phyloP scores from a whole-genome alignment of 73 alveolate species.

The Uronychia binucleata region DNA sequence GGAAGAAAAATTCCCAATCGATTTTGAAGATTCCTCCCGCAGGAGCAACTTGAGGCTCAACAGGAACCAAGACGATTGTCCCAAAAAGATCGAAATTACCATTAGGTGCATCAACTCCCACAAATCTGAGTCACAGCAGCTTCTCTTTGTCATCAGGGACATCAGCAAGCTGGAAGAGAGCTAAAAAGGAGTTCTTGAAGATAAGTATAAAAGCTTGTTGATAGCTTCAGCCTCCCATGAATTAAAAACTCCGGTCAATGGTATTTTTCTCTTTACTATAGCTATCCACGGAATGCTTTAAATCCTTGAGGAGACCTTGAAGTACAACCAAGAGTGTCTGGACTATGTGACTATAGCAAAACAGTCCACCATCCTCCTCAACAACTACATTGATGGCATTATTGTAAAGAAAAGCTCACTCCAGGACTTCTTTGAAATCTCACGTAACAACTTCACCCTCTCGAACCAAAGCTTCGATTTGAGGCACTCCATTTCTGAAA shows the following conservation, averaged over 20 bases:
- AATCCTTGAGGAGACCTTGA: neutral
- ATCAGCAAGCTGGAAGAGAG: neutral
- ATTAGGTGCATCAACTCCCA: neutral
- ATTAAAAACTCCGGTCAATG: neutral
- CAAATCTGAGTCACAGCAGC: neutral
- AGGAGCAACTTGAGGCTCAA: no score
- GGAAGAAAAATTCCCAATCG: no score
- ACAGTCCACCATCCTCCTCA: neutral
- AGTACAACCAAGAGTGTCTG: neutral
- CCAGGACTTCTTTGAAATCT: neutral
- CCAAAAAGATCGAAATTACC: no score
- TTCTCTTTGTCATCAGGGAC: neutral
- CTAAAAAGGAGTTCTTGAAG: neutral
- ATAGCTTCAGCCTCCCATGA: neutral
- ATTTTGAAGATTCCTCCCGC: no score
- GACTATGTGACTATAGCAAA: neutral
- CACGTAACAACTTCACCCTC: neutral
- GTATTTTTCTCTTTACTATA: neutral
- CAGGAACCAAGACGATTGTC: no score
- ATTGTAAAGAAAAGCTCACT: neutral
- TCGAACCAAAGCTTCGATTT: neutral
- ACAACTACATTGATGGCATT: neutral
- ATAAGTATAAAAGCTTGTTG: no score
- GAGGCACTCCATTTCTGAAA: neutral
- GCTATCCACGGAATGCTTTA: neutral